Conservation (phyloP, 2,329 filamentous ascomycete genomes). For the Pseudonectria foliicola region DNA sequence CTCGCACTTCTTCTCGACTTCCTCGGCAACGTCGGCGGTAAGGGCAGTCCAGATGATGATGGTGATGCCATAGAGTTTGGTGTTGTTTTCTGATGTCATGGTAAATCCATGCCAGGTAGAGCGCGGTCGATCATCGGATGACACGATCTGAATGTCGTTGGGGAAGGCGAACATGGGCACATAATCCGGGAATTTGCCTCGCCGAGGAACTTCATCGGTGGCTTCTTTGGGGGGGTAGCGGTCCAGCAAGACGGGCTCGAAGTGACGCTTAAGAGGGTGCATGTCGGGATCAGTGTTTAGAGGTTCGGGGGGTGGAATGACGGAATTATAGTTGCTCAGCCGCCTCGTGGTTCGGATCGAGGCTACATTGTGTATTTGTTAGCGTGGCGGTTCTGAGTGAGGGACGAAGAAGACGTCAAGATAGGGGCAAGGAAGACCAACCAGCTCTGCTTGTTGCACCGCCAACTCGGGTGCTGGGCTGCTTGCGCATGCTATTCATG, state of each 20-base stretch:
- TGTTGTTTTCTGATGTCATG: constrained; percentile 91
- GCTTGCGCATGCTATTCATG: constrained; percentile 90
- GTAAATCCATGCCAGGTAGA: constrained; percentile 99
- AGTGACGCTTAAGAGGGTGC: constrained; percentile 89
- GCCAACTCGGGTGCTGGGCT: constrained; percentile 71
- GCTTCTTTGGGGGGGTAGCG: constrained; percentile 82
- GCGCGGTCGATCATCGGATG: constrained; percentile 83
- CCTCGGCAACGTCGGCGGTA: constrained; percentile 72
- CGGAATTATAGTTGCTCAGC: constrained; percentile 95
- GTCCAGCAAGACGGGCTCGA: constrained; percentile 93
- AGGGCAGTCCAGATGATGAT: constrained; percentile 90
- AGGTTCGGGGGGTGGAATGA: constrained; percentile 88
- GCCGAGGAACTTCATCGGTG: constrained; percentile 68
- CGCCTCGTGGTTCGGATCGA: constrained; percentile 74
- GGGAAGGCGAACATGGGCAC: constrained; percentile 99
- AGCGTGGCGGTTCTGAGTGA: too few relatives aligned
- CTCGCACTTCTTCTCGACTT: constrained; percentile 76
- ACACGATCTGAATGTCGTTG: constrained; percentile 95
- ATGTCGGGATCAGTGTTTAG: constrained; percentile 84
- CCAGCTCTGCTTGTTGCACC: constrained; percentile 45
- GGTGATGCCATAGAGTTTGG: constrained; percentile 85
- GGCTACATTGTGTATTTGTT: constrained; percentile 32
- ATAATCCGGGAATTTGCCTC: constrained; percentile 90
- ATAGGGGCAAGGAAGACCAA: constrained; percentile 19
- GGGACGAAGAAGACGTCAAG: not conserved